Evolutionary conservation across 306 rosid genomes (phyloP).

Genomic region (Malus domestica): DNA sequence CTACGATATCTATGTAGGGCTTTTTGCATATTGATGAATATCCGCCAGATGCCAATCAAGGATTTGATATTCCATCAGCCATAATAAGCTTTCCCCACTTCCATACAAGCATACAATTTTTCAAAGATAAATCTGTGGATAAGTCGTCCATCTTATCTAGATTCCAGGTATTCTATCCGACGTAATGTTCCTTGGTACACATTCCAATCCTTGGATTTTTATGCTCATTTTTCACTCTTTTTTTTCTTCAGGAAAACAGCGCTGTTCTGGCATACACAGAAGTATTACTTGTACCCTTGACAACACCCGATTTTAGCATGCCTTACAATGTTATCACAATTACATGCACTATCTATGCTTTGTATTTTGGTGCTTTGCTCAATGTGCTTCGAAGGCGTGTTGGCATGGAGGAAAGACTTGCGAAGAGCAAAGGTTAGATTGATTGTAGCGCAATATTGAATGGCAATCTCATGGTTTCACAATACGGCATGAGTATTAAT

Average conservation of each 20-base stretch:
- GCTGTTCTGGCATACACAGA: conserved; percentile 72
- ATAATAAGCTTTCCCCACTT: conserved; percentile 77
- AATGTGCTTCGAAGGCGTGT: conserved; percentile 80
- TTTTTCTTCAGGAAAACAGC: conserved; percentile 44
- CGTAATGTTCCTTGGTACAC: not conserved
- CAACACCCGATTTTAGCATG: conserved; percentile 98
- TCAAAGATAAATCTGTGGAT: conserved; percentile 32
- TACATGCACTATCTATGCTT: conserved; percentile 81
- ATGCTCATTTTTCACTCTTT: not conserved
- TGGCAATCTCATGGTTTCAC: too few species aligned
- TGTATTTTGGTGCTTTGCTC: conserved; percentile 83
- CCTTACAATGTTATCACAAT: conserved; percentile 94
- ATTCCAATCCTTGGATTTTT: not conserved
- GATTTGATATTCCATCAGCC: conserved; percentile 95
- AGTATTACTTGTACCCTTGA: conserved; percentile 83
- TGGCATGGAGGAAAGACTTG: conserved; percentile 63
- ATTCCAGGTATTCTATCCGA: conserved; percentile 46
- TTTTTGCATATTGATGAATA: conserved; percentile 94
- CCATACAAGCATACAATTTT: conserved; percentile 46
- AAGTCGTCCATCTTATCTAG: conserved; percentile 60
- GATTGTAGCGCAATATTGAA: not conserved
- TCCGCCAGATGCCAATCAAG: conserved; percentile 95
- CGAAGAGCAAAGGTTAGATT: conserved; percentile 53
- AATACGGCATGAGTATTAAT: not conserved
- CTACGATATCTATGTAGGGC: conserved; percentile 44